Evolutionary conservation across 2,329 filamentous ascomycete genomes (phyloP).

Genomic region (Pyricularia sp.): DNA sequence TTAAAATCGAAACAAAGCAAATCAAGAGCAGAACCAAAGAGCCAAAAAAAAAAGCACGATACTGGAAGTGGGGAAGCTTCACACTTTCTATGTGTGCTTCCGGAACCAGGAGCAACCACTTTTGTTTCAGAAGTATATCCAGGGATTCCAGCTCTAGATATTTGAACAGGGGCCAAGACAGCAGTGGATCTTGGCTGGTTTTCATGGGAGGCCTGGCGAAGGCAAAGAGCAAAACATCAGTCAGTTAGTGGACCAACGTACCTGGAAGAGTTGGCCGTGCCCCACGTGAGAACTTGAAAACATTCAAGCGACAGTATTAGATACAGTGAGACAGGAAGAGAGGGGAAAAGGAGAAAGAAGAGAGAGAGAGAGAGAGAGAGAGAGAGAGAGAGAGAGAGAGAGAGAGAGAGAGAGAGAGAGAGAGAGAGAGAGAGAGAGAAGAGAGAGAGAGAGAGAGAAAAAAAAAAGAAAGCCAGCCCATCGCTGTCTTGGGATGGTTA

Average conservation of each 20-base stretch:
- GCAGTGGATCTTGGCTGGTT: background rate
- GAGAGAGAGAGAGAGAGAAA: too few relatives aligned
- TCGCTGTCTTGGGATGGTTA: background rate
- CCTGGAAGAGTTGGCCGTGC: background rate
- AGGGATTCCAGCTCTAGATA: background rate
- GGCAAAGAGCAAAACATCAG: background rate
- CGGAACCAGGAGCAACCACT: background rate
- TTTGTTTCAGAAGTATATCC: background rate
- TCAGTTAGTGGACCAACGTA: background rate
- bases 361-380: too few relatives aligned
- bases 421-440: too few relatives aligned
- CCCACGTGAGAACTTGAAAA: background rate
- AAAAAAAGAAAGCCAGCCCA: background rate
- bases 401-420: too few relatives aligned
- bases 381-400: too few relatives aligned
- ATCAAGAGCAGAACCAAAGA: background rate
- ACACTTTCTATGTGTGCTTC: background rate
- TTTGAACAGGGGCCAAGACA: background rate
- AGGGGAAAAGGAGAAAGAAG: too few relatives aligned
- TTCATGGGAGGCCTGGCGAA: background rate
- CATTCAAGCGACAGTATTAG: background rate
- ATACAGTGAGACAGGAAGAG: background rate
- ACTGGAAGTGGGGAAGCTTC: background rate
- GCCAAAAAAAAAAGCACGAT: background rate
- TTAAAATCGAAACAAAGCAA: background rate